Percentiles rank a stretch among this genome's conserved stretches.
These are phyloP conservation scores for Corynespora cassiicola DNA, from an alignment of 2,329 filamentous ascomycete genomes.

Conservation along the genomic window DNA sequence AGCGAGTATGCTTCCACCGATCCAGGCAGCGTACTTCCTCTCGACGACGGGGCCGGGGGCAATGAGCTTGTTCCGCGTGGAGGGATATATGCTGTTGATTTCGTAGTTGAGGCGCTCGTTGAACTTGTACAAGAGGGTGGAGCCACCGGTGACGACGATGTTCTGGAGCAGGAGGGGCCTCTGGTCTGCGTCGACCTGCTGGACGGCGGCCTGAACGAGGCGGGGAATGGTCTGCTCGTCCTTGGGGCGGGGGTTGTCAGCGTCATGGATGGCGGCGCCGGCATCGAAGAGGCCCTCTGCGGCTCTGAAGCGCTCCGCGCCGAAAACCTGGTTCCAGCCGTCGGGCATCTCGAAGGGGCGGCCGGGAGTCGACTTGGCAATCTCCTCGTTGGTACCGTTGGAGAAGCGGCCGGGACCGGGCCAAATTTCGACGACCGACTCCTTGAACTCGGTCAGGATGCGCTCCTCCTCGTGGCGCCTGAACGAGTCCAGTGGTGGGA, in stretches of 20 bases:
- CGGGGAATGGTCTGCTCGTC: constrained; percentile 83
- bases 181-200: constrained; percentile 86
- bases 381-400: constrained; percentile 71
- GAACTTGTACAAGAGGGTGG: constrained; percentile 87
- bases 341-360: constrained; percentile 97
- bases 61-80: constrained; percentile 85
- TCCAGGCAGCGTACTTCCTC: constrained; percentile 91
- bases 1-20: constrained; percentile 93
- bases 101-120: constrained; percentile 89
- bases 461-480: constrained; percentile 88
- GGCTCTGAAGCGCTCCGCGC: constrained; percentile 82
- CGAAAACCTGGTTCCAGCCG: constrained; percentile 94
- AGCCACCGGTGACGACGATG: constrained; percentile 90
- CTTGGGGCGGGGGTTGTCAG: constrained; percentile 61
- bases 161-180: constrained; percentile 83
- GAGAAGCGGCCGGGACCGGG: constrained; percentile 74
- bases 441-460: constrained; percentile 94
- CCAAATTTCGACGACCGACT: constrained; percentile 96
- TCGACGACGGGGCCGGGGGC: constrained; percentile 87
- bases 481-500: constrained; percentile 72
- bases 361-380: constrained; percentile 74
- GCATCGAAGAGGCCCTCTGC: constrained; percentile 93
- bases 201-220: constrained; percentile 78
- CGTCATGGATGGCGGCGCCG: constrained; percentile 68
- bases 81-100: constrained; percentile 80